Conservation (phyloP, 495 filamentous ascomycete genomes). For the Bacidia rubella region DNA sequence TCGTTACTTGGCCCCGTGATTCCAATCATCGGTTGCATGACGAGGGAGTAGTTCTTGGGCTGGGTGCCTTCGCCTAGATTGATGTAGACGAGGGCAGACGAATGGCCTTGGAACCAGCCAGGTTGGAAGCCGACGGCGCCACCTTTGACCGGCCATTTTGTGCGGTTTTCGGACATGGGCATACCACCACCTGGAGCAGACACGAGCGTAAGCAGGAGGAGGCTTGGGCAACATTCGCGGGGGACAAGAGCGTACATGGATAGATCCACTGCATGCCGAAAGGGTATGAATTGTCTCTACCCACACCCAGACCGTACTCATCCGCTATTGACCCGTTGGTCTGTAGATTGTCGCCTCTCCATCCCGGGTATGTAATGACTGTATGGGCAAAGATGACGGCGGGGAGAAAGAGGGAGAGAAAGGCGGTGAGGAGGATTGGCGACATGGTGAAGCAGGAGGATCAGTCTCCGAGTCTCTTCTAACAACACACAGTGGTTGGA, state of each 20-base stretch:
- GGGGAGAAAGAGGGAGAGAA: slow-evolving; percentile 29
- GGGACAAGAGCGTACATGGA: slow-evolving; percentile 57
- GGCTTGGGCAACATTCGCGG: background rate
- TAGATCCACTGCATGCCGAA: slow-evolving; percentile 98
- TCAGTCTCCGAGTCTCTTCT: background rate
- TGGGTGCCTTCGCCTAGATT: slow-evolving; percentile 80
- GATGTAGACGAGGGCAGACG: slow-evolving; percentile 75
- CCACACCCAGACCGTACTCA: slow-evolving; percentile 32
- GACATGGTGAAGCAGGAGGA: background rate
- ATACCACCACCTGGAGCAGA: slow-evolving; percentile 65
- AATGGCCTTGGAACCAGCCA: slow-evolving; percentile 90
- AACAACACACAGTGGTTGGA: background rate
- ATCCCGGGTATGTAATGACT: slow-evolving; percentile 84
- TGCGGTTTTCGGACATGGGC: slow-evolving; percentile 64
- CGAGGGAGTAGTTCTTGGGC: slow-evolving; percentile 79
- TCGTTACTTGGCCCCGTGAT: slow-evolving; percentile 70
- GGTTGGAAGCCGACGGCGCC: slow-evolving; percentile 81
- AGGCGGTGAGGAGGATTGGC: slow-evolving; percentile 8
- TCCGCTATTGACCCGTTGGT: slow-evolving; percentile 48
- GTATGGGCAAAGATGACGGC: slow-evolving; percentile 59
- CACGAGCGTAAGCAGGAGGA: background rate
- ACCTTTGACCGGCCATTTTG: slow-evolving; percentile 78
- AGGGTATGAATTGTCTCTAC: slow-evolving; percentile 43
- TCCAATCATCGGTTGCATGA: slow-evolving; percentile 73
- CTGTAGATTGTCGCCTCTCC: slow-evolving; percentile 84